Base-by-base conservation (phyloP, 768 basidiomycete genomes). In the Amanita rubescens region DNA sequence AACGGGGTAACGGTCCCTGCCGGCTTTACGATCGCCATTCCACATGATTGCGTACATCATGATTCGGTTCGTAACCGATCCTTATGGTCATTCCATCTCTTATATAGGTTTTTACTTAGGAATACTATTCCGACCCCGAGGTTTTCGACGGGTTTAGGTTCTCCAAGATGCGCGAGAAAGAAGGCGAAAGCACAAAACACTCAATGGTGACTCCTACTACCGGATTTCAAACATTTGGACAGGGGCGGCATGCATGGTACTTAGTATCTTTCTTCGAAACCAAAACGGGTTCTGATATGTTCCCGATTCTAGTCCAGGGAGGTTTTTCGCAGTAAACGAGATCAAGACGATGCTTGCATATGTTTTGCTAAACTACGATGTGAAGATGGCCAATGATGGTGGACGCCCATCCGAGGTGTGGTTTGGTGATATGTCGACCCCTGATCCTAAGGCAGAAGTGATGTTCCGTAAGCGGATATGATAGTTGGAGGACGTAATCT, bases 141-240 rank as follows among this genome's bases (percentile, higher is more conserved):
- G 58, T 61, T 0, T 70, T 80, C 37, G 64, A 75, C 22, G 69
- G 69, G 0, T 75, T 76, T 60, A 71, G 77, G 2, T 78, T 74
- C 55, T 55, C 62, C 0, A 59, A 69, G 14, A 60, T 69, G 60
- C 60, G 62, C 12, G 27, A 30, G 27, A 59, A 68, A 14, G 62
- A 66, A 1, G 64, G 61, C 1, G 65, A 71, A 12, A 54, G 41
- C 3, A 41, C 33, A 1, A 68, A 65, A 47, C 60, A 72, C 30
- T 70, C 68, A 38, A 63, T 67, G n/a, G 65, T 67, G 5, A 62
- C 69, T 24, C 27, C 52, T 43, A 10, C 60, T 56, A 11, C 34
- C 10, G 50, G 61, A 2, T 75, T 63, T 45, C 32, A 72, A 15
- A 44, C 60, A 1, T 73, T 75, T 57, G 71, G 72, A 3, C 37